Conservation (phyloP, 2,329 filamentous ascomycete genomes). For the Colletotrichum sp. region DNA sequence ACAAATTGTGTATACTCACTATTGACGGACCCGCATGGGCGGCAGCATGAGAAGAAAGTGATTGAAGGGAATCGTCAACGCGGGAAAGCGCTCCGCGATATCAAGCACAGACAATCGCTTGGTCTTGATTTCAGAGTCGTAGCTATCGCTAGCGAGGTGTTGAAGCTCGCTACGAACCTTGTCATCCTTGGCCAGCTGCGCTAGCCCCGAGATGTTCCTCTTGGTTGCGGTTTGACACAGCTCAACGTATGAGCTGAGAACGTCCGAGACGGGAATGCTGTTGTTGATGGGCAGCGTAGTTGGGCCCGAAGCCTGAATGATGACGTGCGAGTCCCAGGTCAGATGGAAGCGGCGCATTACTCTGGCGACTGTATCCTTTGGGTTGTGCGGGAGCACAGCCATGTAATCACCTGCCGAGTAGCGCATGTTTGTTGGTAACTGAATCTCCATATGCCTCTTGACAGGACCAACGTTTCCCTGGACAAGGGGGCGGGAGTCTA, state of each 20-base stretch:
- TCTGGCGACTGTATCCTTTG: constrained; percentile 63
- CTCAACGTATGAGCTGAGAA: constrained; percentile 76
- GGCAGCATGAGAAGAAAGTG: constrained; percentile 69
- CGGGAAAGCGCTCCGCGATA: constrained; percentile 62
- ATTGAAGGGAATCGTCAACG: constrained; percentile 59
- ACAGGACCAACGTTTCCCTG: constrained; percentile 47
- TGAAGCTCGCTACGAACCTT: constrained; percentile 33
- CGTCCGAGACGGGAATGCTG: constrained; percentile 65
- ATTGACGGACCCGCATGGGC: constrained; percentile 56
- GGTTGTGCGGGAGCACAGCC: constrained; percentile 75
- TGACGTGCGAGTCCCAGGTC: constrained; percentile 72
- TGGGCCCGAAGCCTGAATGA: constrained; percentile 56
- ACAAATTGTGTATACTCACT: constrained; percentile 20
- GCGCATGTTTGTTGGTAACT: constrained; percentile 67
- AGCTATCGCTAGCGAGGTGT: constrained; percentile 40
- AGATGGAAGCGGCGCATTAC: constrained; percentile 71
- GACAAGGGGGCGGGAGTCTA: constrained; percentile 56
- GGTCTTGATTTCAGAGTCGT: constrained; percentile 41
- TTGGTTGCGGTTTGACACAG: constrained; percentile 75
- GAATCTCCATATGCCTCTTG: constrained; percentile 72
- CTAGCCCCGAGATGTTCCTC: constrained; percentile 40
- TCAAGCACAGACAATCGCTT: constrained; percentile 65
- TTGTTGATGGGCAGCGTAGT: constrained; percentile 61
- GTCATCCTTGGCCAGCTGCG: constrained; percentile 36
- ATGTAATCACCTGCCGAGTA: constrained; percentile 81